These are phyloP conservation scores for Curvularia hawaiiensis DNA, from an alignment of 2,329 filamentous ascomycete species.

Conservation along the genomic window DNA sequence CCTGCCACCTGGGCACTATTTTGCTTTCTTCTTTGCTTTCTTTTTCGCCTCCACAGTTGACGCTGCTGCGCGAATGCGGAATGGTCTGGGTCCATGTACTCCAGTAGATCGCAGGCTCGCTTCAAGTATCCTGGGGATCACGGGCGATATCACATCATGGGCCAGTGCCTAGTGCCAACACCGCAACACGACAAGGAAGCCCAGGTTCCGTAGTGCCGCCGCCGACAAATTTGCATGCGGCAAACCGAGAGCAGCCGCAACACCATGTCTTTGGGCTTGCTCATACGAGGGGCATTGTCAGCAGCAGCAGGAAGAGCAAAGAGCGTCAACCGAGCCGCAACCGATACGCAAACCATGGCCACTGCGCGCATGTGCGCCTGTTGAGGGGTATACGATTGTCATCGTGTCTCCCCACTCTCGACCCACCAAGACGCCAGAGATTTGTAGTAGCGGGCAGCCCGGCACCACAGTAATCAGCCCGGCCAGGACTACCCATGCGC, in stretches of 20 bases:
- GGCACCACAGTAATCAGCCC: conserved; percentile 5
- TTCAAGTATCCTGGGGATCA: conserved; percentile 9
- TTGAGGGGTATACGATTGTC: conserved; percentile 4
- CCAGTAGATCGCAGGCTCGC: conserved; percentile 9
- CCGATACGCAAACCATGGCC: background rate
- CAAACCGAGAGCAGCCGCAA: background rate
- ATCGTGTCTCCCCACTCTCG: conserved; percentile 17
- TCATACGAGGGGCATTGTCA: background rate
- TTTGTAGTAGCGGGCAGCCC: conserved; percentile 1
- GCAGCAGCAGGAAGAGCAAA: background rate
- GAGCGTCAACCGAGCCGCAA: background rate
- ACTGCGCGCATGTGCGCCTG: background rate
- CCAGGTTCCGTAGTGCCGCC: background rate
- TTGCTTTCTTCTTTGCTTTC: background rate
- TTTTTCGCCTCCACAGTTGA: background rate
- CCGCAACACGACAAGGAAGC: background rate
- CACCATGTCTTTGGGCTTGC: background rate
- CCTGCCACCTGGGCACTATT: background rate
- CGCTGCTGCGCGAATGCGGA: background rate
- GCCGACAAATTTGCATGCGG: background rate
- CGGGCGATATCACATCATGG: background rate
- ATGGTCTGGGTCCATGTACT: background rate
- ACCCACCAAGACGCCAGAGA: conserved; percentile 18
- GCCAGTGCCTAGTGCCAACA: conserved; percentile 5
- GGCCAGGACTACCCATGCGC: conserved; percentile 18